Evolutionary conservation across 768 basidiomycete species (phyloP).

Genomic region (Calvatia gigantea): DNA sequence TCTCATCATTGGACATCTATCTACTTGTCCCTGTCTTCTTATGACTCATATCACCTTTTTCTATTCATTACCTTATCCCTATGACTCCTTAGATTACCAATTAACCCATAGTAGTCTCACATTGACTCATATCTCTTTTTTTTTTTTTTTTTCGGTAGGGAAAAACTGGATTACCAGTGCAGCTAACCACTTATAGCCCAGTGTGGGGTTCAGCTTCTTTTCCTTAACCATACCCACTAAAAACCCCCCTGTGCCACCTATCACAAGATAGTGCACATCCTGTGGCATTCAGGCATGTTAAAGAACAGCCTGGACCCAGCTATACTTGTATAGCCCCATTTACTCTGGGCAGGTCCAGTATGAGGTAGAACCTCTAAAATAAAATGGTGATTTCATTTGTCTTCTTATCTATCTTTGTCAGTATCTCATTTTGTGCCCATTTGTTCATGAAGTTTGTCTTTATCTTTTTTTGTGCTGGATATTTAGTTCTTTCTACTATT

Average conservation of each 20-base stretch:
- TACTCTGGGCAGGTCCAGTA: neutral
- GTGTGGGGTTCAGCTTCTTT: neutral
- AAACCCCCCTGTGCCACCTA: neutral
- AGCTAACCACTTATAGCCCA: neutral
- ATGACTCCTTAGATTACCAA: too few relatives aligned
- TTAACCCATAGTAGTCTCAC: too few relatives aligned
- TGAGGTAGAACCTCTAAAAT: neutral
- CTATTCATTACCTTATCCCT: too few relatives aligned
- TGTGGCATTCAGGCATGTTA: neutral
- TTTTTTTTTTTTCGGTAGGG: neutral
- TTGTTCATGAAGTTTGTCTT: neutral
- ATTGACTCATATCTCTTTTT: too few relatives aligned
- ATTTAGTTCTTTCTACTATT: neutral
- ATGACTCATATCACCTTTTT: too few relatives aligned
- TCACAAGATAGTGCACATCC: neutral
- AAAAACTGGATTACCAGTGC: neutral
- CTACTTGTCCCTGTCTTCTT: too few relatives aligned
- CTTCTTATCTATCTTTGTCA: neutral
- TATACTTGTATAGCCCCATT: neutral
- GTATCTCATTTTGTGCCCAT: neutral
- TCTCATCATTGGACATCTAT: too few relatives aligned
- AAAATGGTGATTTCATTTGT: neutral
- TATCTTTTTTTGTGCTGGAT: neutral
- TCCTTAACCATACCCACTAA: neutral
- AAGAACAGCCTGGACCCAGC: neutral